Evolutionary conservation across 495 filamentous ascomycete species (phyloP).

Genomic region (Tetracladium setigerum): DNA sequence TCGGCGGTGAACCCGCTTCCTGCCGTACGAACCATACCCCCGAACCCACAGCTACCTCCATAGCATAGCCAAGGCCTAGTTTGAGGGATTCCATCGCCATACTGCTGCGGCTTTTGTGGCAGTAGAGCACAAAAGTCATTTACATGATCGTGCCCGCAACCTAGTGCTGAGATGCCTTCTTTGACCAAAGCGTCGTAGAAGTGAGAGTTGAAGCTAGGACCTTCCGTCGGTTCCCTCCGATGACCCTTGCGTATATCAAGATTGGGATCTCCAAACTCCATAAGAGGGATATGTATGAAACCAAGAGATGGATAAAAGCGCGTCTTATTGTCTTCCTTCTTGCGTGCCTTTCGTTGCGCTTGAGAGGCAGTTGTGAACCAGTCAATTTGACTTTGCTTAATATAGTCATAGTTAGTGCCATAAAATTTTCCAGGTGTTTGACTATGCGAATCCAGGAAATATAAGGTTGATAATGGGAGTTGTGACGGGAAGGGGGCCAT

Average conservation of each 20-base stretch:
- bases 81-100: constrained; percentile 9
- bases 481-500: constrained; percentile 21
- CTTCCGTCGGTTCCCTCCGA: constrained; percentile 27
- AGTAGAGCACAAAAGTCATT: constrained; percentile 33
- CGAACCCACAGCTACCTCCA: constrained; percentile 30
- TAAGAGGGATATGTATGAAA: constrained; percentile 28
- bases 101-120: constrained; percentile 13
- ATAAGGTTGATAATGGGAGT: constrained; percentile 25
- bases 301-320: constrained; percentile 22
- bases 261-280: constrained; percentile 25
- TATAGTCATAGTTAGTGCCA: constrained; percentile 24
- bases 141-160: constrained; percentile 32
- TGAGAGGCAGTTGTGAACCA: constrained; percentile 26
- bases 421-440: constrained; percentile 18
- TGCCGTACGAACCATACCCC: constrained; percentile 29
- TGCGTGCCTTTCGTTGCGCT: constrained; percentile 22
- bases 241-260: constrained; percentile 24
- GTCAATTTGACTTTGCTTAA: constrained; percentile 28
- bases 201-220: constrained; percentile 30
- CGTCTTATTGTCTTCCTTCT: constrained; percentile 19
- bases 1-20: constrained; percentile 29
- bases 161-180: constrained; percentile 27
- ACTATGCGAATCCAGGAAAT: constrained; percentile 28
- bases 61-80: constrained; percentile 30
- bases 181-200: constrained; percentile 31